Evolutionary conservation across 2,329 filamentous ascomycete species (phyloP), one percentile per base, ranked within the genome.

Genomic region (Penicillium vulpinum): DNA sequence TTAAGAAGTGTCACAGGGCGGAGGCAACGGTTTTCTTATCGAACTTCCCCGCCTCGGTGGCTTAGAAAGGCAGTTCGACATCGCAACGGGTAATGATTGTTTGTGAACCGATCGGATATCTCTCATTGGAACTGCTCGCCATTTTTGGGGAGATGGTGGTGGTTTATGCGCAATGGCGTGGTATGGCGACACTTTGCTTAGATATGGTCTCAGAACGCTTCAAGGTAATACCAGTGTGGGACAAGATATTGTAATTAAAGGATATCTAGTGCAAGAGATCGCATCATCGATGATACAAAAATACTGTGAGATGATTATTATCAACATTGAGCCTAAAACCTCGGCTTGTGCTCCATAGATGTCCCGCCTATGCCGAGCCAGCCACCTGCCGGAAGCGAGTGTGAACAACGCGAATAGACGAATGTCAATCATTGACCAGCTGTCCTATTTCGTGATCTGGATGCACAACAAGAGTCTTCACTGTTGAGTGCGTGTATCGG

Each of bases 141-240:
- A 18, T 13, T 43, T 44, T 54, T 5, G 21, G 18, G 16, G 26
- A 40, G 11, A 48, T 39, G 18, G 18, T 29, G 33, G 11, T 21
- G 28, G 11, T 51, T 41, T 43, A 15, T 33, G 29, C 5, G 16
- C 11, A 38, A 56, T 56, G 48, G 54, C 47, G 48, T 51, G 16
- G 54, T 52, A 56, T 56, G 48, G 40, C 48, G 54, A 56, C 47
- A 56, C 28, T 56, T 33, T 31, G 28, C 24, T 24, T 18, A 22
- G 6, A 51, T 28, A 56, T 56, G 40, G 16, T 43, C 47, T 56
- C 47, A 51, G 39, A 39, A 35, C 26, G 21, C 7, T 6, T 22
- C 3, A 15, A 33, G 9, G 43, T 11, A 15, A 3, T 10, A 5
- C 22, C 35, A 4, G n/a, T 29, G 3, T 6, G n/a, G 22, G n/a